Evolutionary conservation across 208 protist genomes (phyloP), one percentile per base, ranked within the genome.

Genomic region (Leishmania lainsoni): DNA sequence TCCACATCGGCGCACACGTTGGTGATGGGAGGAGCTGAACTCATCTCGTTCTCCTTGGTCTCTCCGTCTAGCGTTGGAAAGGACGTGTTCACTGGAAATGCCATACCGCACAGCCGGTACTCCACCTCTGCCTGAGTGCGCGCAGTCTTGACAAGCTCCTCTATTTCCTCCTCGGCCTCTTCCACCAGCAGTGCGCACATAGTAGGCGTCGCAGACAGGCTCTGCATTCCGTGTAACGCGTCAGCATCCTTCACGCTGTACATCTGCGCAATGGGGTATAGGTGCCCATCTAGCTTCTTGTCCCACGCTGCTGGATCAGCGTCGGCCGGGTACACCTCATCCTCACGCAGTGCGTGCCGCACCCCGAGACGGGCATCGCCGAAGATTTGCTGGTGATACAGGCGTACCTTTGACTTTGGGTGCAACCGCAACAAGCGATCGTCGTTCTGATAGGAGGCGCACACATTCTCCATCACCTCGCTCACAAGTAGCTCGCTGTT

Each of bases 391-490:
- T 85, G 51, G 56, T 92, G 87, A 71, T 95, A 94, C 16, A 83
- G 86, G 42, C 90, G 93, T 42, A 93, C 87, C 66, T 91, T 92
- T 26, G 78, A 92, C 72, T 91, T 86, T 0, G 79, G 74, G 79
- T 94, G 90, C 42, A 96, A 45, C 8, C 90, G 90, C 45, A 96
- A 75, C 65, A 79, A 80, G 77, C 92, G 89, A 65, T 92, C 77
- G 16, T 87, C 78, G 73, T 87, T 86, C 29, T 81, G 5, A 39
- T 74, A 69, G 35, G 91, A 75, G 17, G 76, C 78, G 73, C 94
- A 97, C 32, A 91, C 59, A 61, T 89, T 87, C 68, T 96, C 92
- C 76, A 95, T 84, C 76, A 97, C 90, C 86, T 97, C 94, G 35
- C 83, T 84, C 54, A 90, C 87, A 51, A 92, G 91, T 70, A 95